Conservation (phyloP, 2,329 filamentous ascomycete species). For the Pyricularia grisea region DNA sequence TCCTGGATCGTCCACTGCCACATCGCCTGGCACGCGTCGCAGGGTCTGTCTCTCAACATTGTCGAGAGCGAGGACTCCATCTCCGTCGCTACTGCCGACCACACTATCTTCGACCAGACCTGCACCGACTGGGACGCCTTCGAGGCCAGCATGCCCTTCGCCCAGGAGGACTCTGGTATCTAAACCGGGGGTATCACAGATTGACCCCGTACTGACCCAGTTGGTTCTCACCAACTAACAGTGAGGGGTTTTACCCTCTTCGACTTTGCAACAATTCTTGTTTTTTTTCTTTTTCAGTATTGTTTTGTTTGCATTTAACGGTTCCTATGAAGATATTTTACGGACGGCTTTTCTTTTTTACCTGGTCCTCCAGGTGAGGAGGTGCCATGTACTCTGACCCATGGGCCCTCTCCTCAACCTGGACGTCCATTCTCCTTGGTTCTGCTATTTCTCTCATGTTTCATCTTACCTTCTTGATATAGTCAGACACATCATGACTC, state of each 20-base stretch:
- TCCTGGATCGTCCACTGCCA: conserved; percentile 20
- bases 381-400: not conserved
- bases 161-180: conserved; percentile 4
- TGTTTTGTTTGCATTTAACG: not conserved
- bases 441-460: not conserved
- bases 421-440: not conserved
- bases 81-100: conserved; percentile 30
- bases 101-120: not conserved
- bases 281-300: not conserved
- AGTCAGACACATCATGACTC: not conserved
- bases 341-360: too few relatives aligned
- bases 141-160: not conserved
- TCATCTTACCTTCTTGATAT: not conserved
- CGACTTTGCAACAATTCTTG: too few relatives aligned
- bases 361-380: not conserved
- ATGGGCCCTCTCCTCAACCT: not conserved
- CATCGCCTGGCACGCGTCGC: conserved; percentile 11
- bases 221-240: too few relatives aligned
- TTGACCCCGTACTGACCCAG: too few relatives aligned
- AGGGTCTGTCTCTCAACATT: conserved; percentile 29
- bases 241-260: too few relatives aligned
- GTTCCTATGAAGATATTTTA: not conserved
- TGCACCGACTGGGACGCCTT: conserved; percentile 4
- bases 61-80: conserved; percentile 23
- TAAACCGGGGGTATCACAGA: not conserved